Evolutionary conservation across 768 basidiomycete genomes (phyloP).

Genomic region (Suillus bovinus): DNA sequence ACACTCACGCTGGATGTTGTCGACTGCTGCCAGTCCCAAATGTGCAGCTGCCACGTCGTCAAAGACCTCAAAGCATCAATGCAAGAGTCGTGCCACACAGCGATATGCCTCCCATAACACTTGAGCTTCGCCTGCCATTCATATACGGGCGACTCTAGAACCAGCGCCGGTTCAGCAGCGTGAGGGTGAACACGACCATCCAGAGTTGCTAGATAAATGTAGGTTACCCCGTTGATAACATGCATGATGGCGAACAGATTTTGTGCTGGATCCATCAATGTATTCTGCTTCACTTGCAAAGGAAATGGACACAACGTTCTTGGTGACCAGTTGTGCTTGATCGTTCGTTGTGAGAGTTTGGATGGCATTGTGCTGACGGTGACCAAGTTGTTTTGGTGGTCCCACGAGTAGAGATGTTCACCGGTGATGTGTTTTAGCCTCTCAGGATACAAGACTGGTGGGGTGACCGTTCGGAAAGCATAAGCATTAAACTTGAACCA

Average conservation of each 20-base stretch:
- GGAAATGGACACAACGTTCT: neutral
- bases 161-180: neutral
- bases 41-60: neutral
- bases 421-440: neutral
- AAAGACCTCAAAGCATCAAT: rapidly evolving
- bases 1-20: neutral
- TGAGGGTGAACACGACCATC: neutral
- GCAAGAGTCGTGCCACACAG: neutral
- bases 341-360: neutral
- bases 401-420: neutral
- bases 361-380: neutral
- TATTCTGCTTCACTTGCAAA: rapidly evolving
- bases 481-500: neutral
- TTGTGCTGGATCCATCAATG: neutral
- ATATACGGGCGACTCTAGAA: neutral
- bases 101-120: neutral
- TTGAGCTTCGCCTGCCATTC: neutral
- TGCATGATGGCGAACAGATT: neutral
- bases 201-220: neutral
- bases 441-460: neutral
- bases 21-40: neutral
- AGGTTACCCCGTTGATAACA: too few species aligned
- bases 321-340: neutral
- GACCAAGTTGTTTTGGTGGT: neutral
- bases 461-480: neutral